A percentile compares a stretch with the other conserved stretches of the same genome.
Conservation (phyloP, 228 moss, liverwort and hornwort species). For the Sphagnum fallax region DNA sequence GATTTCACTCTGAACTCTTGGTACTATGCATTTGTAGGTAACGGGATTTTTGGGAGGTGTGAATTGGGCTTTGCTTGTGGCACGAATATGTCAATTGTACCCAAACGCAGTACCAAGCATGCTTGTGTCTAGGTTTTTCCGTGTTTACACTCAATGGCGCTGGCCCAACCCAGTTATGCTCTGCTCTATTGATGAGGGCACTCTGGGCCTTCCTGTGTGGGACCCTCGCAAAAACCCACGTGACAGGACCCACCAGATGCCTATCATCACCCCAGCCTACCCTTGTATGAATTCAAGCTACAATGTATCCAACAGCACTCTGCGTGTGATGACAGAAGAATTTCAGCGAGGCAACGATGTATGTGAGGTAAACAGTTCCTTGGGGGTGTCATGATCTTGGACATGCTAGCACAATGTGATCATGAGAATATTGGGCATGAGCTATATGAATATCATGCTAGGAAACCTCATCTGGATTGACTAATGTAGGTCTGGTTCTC, state of each 20-base stretch:
- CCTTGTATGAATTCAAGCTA: slow-evolving; percentile 99
- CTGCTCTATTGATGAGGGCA: slow-evolving; percentile 93
- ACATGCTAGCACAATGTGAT: no score
- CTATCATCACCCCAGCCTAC: slow-evolving; percentile 96
- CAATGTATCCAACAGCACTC: slow-evolving; percentile 86
- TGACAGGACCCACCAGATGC: slow-evolving; percentile 91
- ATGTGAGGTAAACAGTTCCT: slow-evolving; percentile 48
- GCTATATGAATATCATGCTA: no score
- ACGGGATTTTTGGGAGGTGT: slow-evolving; percentile 98
- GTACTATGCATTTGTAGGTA: slow-evolving; percentile 16
- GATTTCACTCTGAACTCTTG: no score
- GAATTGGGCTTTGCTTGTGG: slow-evolving; percentile 97
- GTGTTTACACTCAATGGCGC: slow-evolving; percentile 97
- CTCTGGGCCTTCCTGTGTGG: slow-evolving; percentile 74
- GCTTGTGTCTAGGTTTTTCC: slow-evolving; percentile 96
- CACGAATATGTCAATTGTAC: slow-evolving; percentile 98
- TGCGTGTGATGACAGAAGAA: slow-evolving; percentile 98
- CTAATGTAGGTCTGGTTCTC: no score
- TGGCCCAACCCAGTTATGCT: slow-evolving; percentile 99
- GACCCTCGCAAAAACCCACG: slow-evolving; percentile 92
- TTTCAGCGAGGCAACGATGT: slow-evolving; percentile 80
- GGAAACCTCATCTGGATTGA: no score
- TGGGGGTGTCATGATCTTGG: no score
- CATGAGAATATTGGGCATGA: no score
- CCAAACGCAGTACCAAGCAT: slow-evolving; percentile 98